Conservation (phyloP, 805 yeast species). For the Teunomyces lycoperdinae region DNA sequence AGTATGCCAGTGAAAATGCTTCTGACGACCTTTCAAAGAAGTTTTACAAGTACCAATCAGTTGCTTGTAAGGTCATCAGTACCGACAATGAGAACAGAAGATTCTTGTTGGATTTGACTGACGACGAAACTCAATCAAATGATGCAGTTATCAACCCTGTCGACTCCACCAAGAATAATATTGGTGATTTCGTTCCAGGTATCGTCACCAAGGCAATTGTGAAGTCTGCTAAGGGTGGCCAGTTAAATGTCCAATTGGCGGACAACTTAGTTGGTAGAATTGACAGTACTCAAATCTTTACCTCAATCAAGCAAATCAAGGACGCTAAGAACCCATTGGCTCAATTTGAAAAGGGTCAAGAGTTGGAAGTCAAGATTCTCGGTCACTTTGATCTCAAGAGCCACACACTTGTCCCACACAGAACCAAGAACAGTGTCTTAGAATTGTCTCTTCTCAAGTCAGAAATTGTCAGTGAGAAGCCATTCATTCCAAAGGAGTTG, state of each 20-base stretch:
- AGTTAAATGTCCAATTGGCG: conserved; percentile 71
- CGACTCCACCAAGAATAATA: conserved; percentile 47
- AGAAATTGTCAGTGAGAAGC: conserved; percentile 27
- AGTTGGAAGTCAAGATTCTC: conserved; percentile 60
- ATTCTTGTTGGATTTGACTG: conserved; percentile 63
- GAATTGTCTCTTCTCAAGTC: conserved; percentile 61
- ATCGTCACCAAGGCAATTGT: conserved; percentile 57
- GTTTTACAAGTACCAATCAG: conserved; percentile 67
- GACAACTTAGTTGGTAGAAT: conserved; percentile 78
- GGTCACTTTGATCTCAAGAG: conserved; percentile 74
- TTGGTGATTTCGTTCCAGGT: conserved; percentile 60
- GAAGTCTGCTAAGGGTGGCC: conserved; percentile 64
- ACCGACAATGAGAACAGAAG: conserved; percentile 68
- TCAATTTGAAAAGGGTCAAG: conserved; percentile 56
- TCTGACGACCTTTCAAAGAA: conserved; percentile 49
- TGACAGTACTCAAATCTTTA: conserved; percentile 70
- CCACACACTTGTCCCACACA: conserved; percentile 63
- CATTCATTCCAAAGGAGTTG: conserved; percentile 30
- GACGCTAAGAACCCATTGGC: conserved; percentile 59
- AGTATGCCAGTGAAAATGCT: conserved; percentile 57
- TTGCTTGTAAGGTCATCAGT: conserved; percentile 62
- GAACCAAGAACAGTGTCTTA: conserved; percentile 54
- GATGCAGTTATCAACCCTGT: conserved; percentile 53
- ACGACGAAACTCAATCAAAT: conserved; percentile 21
- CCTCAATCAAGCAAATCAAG: conserved; percentile 49